A percentile compares a stretch with the other conserved stretches of the same genome.
phyloP scores from a whole-genome alignment of 2,329 filamentous ascomycete genomes.

The Penicillium concentricum region DNA sequence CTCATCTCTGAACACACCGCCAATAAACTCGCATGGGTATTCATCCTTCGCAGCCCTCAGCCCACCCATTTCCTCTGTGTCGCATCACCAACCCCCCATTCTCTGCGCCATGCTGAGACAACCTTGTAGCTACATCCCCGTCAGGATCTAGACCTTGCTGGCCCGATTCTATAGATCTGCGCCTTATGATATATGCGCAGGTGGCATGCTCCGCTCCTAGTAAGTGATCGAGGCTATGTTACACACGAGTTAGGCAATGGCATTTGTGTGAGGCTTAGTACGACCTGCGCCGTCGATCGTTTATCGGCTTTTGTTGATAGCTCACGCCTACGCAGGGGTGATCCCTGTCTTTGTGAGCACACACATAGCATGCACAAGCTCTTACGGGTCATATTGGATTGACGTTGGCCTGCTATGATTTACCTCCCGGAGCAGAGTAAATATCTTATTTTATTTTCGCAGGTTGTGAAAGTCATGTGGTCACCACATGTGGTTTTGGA shows the following conservation, averaged over 20 bases:
- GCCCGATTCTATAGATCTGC: neutral
- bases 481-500: neutral
- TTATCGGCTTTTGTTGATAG: neutral
- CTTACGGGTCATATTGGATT: neutral
- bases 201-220: neutral
- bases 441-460: neutral
- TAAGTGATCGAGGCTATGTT: neutral
- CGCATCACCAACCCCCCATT: neutral
- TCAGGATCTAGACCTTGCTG: neutral
- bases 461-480: conserved; percentile 8
- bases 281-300: neutral
- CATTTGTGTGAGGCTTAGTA: conserved; percentile 2
- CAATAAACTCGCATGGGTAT: neutral
- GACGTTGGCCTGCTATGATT: neutral
- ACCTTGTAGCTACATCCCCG: neutral
- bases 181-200: neutral
- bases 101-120: neutral
- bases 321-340: neutral
- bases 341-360: neutral
- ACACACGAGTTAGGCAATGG: neutral
- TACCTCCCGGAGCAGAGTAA: neutral
- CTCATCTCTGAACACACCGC: neutral
- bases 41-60: neutral
- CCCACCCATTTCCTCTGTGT: neutral
- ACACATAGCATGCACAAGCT: neutral